A percentile compares a stretch with the other conserved stretches of the same genome.
These are phyloP conservation scores for Podospora sp. DNA, from an alignment of 495 filamentous ascomycete species.

Conservation along the genomic window DNA sequence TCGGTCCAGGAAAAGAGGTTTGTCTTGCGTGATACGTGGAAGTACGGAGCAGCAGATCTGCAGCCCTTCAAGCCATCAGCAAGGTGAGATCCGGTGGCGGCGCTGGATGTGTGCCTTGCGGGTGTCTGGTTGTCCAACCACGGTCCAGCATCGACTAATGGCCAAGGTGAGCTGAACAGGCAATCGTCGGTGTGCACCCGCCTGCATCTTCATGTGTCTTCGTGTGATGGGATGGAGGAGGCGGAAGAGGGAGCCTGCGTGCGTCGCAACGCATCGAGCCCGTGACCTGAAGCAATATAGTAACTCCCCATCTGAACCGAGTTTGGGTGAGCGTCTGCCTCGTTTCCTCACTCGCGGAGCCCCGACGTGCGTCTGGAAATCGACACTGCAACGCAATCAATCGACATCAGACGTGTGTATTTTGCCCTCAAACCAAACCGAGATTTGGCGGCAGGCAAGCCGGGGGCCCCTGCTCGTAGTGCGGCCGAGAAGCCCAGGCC, in stretches of 20 bases:
- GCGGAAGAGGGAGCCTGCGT: background rate
- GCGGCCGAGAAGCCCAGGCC: background rate
- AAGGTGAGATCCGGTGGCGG: slow-evolving; percentile 1
- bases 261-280: slow-evolving; percentile 10
- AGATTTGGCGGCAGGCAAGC: slow-evolving; percentile 6
- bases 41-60: background rate
- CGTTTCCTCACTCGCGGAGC: slow-evolving; percentile 12
- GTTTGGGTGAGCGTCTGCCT: slow-evolving; percentile 4
- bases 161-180: slow-evolving; percentile 12
- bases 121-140: background rate
- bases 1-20: background rate
- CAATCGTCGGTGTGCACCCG: slow-evolving; percentile 20
- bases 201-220: slow-evolving; percentile 13
- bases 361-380: slow-evolving; percentile 16
- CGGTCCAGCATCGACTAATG: background rate
- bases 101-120: background rate
- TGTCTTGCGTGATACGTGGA: background rate
- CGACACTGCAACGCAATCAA: slow-evolving; percentile 3
- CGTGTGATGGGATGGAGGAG: background rate
- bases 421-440: slow-evolving; percentile 9
- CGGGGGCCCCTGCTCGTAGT: background rate
- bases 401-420: slow-evolving; percentile 4
- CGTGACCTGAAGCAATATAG: slow-evolving; percentile 14
- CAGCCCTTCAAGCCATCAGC: background rate
- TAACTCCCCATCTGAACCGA: background rate